Base-by-base conservation (phyloP, 495 filamentous ascomycete genomes). In the Penicillium chermesinum region DNA sequence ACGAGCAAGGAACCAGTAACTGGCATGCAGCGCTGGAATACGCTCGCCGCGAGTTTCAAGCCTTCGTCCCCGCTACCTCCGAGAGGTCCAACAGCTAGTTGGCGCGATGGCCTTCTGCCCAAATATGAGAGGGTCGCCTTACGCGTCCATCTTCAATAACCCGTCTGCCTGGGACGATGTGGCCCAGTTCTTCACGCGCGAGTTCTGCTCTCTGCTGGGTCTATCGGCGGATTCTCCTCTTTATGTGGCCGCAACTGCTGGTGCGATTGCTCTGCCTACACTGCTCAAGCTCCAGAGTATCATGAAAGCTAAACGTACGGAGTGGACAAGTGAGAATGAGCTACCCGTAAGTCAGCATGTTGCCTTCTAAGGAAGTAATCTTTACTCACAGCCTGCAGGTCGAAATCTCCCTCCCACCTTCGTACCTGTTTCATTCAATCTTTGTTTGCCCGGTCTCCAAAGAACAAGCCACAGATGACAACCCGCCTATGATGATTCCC, bases 391-490 rank as follows among this genome's bases (percentile, higher is more conserved):
- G 13, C 14, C 9, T 38, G 7, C 50, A 85, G 82, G 84, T 94
- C 47, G 93, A 96, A 69, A 94, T 93, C 1, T 84, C 93, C 0
- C 78, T 99, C 0, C 93, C 93, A 0, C 77, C 80, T 15, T 80
- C 81, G 32, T 95, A 94, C 73, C 79, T 89, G 39, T 99, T 91
- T 75, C 93, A 99, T 66, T 85, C 82, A 36, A 96, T 99, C 59
- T 97, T 99, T 59, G 93, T 99, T 22, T 99, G 93, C 59, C 93
- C 93, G 3, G 94, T 99, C 10, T 86, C 83, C 52, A 96, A 96
- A 68, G 94, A 94, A 55, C 93, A 99, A 64, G 88, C 87, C 0
- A 97, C 91, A 0, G 93, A 96, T 57, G 63, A 72, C 14, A 99
- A 97, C 63, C 91, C 93, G 14, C 93, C 93, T 1, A 93, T 96